A percentile compares a stretch with the other conserved stretches of the same genome.
Conservation (phyloP, 495 filamentous ascomycete species). For the Trichocladium antarcticum region DNA sequence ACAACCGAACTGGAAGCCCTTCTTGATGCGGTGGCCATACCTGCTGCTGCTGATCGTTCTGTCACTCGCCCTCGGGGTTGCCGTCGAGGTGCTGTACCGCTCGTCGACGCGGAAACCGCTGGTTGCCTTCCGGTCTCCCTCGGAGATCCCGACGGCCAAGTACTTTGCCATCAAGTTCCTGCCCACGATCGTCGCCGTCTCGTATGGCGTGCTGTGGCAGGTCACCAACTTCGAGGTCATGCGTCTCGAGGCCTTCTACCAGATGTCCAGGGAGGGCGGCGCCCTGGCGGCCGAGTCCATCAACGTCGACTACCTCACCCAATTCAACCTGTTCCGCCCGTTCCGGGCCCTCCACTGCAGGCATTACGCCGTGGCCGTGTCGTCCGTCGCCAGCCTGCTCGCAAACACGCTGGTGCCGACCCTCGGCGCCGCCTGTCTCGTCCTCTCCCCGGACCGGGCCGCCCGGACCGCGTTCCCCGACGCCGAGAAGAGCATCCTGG, state of each 20-base stretch:
- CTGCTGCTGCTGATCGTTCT: constrained; percentile 43
- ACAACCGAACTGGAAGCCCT: constrained; percentile 60
- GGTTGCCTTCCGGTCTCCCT: constrained; percentile 41
- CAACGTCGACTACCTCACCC: constrained; percentile 61
- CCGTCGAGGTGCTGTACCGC: constrained; percentile 52
- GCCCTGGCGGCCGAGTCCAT: constrained; percentile 55
- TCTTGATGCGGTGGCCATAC: constrained; percentile 58
- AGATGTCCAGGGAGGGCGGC: constrained; percentile 53
- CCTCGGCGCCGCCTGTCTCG: constrained; percentile 47
- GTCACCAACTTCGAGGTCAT: constrained; percentile 63
- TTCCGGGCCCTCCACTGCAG: constrained; percentile 45
- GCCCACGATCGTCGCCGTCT: constrained; percentile 55
- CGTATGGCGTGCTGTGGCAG: constrained; percentile 66
- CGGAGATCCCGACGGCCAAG: constrained; percentile 37
- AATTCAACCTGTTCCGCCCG: constrained; percentile 52
- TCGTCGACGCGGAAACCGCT: constrained; percentile 37
- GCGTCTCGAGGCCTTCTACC: constrained; percentile 63
- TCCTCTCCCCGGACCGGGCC: constrained; percentile 38
- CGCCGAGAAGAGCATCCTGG: constrained; percentile 39
- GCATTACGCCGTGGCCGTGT: constrained; percentile 56
- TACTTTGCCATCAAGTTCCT: constrained; percentile 67
- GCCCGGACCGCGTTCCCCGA: constrained; percentile 21
- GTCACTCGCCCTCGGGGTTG: constrained; percentile 43
- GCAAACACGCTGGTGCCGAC: constrained; percentile 54
- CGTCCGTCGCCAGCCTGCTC: constrained; percentile 49